Evolutionary conservation across 352 stramenopile genomes (phyloP).

Genomic region (Pythium coloratum): DNA sequence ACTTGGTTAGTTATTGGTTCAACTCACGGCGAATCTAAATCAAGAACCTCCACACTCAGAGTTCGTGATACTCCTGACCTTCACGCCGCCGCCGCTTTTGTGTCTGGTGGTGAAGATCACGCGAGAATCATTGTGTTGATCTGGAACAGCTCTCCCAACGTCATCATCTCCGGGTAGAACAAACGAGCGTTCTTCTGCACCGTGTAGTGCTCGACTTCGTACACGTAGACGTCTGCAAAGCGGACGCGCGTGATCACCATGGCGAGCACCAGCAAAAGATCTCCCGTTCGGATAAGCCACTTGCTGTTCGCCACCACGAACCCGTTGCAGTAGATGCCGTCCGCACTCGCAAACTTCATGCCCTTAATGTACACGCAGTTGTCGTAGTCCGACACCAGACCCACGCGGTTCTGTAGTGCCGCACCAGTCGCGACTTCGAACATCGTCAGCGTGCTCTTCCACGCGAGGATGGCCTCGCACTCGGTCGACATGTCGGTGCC

Average conservation of each 20-base stretch:
- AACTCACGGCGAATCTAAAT: no score
- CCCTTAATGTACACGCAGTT: slow-evolving; percentile 28
- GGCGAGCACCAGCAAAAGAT: slow-evolving; percentile 35
- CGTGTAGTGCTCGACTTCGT: slow-evolving; percentile 23
- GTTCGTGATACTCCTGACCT: no score
- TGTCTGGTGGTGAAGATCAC: not conserved
- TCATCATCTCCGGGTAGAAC: slow-evolving; percentile 40
- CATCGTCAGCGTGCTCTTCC: no score
- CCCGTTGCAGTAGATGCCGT: slow-evolving; percentile 65
- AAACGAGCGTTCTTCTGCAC: slow-evolving; percentile 36
- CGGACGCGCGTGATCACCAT: slow-evolving; percentile 44
- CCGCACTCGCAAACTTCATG: slow-evolving; percentile 37
- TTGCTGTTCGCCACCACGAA: slow-evolving; percentile 56
- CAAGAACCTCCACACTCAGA: no score
- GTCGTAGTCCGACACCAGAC: no score
- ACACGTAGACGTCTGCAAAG: slow-evolving; percentile 50
- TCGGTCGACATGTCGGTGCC: no score
- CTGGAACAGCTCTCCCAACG: slow-evolving; percentile 29
- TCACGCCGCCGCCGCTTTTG: no score
- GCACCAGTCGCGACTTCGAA: no score
- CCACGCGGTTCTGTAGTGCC: no score
- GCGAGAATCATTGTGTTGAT: slow-evolving; percentile 27
- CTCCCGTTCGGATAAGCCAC: slow-evolving; percentile 44
- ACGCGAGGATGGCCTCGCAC: no score
- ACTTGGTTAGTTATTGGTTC: no score